Evolutionary conservation across 495 filamentous ascomycete genomes (phyloP).

Genomic region (Aspergillus sclerotioniger): DNA sequence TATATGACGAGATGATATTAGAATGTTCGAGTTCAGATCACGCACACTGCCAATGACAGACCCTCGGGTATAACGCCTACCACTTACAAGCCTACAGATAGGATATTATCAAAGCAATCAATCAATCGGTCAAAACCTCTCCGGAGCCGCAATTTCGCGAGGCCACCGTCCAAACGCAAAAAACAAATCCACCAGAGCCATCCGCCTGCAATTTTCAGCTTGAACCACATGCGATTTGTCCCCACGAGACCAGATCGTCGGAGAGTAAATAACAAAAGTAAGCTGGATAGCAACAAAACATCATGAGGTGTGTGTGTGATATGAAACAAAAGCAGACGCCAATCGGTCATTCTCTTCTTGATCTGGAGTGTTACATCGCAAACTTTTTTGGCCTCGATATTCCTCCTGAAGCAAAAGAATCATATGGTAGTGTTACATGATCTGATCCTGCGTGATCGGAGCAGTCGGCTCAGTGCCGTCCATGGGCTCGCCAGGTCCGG

Average conservation of each 20-base stretch:
- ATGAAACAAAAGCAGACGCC: neutral
- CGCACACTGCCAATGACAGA: too few relatives aligned
- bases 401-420: conserved; percentile 10
- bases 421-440: conserved; percentile 66
- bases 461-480: conserved; percentile 71
- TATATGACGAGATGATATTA: too few relatives aligned
- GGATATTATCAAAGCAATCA: neutral
- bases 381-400: conserved; percentile 17
- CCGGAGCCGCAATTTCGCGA: neutral
- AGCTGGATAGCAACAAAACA: conserved; percentile 10
- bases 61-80: too few relatives aligned
- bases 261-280: conserved; percentile 8
- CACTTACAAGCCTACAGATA: too few relatives aligned
- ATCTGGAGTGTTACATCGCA: conserved; percentile 15
- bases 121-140: neutral
- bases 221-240: conserved; percentile 8
- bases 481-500: conserved; percentile 67
- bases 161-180: neutral
- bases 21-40: too few relatives aligned
- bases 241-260: conserved; percentile 16
- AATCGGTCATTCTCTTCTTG: conserved; percentile 3
- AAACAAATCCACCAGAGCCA: neutral
- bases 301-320: conserved; percentile 4
- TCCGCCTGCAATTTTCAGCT: neutral
- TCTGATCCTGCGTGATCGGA: conserved; percentile 90